Evolutionary conservation across 805 yeast species (phyloP), one percentile per base, ranked within the genome.

Genomic region (Cyberlindnera euphorbiae): DNA sequence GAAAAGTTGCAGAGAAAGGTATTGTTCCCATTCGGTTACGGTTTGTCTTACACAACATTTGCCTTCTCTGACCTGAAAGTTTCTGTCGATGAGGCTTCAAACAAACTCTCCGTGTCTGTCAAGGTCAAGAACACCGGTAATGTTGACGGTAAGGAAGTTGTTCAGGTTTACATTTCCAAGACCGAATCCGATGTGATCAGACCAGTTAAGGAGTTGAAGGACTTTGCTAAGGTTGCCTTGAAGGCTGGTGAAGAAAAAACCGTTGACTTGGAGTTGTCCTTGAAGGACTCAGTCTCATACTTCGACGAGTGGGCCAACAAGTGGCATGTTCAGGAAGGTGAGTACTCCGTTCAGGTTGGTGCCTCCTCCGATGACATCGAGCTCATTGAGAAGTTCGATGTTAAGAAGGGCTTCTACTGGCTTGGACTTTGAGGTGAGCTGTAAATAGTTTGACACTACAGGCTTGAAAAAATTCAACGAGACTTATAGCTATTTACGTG

Each of bases 161-260:
- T 70, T 9, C 84, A 79, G 53, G 55, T 75, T 15, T 79, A 77
- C 50, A 49, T 78, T 39, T 46, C 61, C 21, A 63, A 60, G 28
- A 52, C 52, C 16, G 46, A 52, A 8, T 62, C 64, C 17, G 55
- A 49, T 31, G 48, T 55, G 26, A 64, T 63, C 32, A 67, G 83
- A 50, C 80, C 83, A 5, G 52, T 64, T 22, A 77, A 77, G 56
- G 83, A 78, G 49, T 63, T 78, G 54, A 76, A 73, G 55, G 79
- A 71, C 15, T 78, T 73, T 50, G 66, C 59, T 13, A 77, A 78
- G 56, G 69, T 73, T 8, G 50, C 44, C 27, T 50, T 78, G 38
- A 46, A 58, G 33, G 59, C 78, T 3, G 77, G 77, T 12, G 69
- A 67, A 42, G 42, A 63, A 10, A 56, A 56, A 35, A 46, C 52